phyloP scores from a whole-genome alignment of 1,284 basidiomycete genomes.

The Trichosporon sp. region DNA sequence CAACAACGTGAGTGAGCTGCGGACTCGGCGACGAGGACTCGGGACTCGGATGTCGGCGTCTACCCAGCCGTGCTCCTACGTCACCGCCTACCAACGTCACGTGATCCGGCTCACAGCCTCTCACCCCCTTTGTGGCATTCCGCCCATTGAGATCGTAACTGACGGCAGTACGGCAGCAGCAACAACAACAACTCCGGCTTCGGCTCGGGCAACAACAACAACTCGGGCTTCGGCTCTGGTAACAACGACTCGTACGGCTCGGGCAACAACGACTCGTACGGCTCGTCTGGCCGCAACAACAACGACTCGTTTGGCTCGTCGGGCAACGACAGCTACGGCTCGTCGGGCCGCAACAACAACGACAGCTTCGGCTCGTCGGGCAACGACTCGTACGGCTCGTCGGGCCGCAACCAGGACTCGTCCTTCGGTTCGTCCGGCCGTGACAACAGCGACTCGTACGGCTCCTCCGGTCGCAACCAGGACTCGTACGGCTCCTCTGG shows the following conservation, averaged over 20 bases:
- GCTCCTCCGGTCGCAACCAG: neutral
- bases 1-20: neutral
- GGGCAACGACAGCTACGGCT: neutral
- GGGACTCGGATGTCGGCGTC: neutral
- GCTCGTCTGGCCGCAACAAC: conserved; percentile 2
- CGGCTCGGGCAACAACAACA: neutral
- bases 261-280: neutral
- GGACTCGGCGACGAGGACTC: neutral
- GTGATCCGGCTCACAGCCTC: too few relatives aligned
- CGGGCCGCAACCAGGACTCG: conserved; percentile 1
- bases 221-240: conserved; percentile 5
- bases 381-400: conserved; percentile 8
- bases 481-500: neutral
- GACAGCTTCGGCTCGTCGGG: conserved; percentile 1
- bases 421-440: conserved; percentile 3
- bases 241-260: conserved; percentile 6
- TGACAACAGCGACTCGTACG: conserved; percentile 8
- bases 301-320: conserved; percentile 7
- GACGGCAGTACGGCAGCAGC: neutral
- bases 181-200: neutral
- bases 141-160: neutral
- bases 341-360: neutral
- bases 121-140: too few relatives aligned
- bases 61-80: neutral
- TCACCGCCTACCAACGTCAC: neutral